Evolutionary conservation across 2,329 filamentous ascomycete species (phyloP), one percentile per base, ranked within the genome.

Genomic region (Basipetospora sp.): DNA sequence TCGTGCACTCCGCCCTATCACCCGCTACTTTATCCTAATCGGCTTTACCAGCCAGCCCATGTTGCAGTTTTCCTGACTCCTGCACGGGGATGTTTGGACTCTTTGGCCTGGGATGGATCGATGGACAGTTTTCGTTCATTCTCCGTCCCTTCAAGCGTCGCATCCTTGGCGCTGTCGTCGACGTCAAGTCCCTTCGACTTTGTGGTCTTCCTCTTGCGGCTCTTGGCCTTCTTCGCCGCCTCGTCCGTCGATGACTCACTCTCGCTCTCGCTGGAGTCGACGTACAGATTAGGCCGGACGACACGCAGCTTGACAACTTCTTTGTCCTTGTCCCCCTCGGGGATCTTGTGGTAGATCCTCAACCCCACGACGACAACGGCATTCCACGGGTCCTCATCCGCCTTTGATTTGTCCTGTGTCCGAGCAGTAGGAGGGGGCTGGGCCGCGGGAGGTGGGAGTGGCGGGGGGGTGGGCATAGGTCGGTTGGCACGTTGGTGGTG

Each of bases 111-210:
- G 29, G 29, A 25, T 15, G 36, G 36, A n/a, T 27, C 36, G 13
- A 61, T 61, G 35, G 54, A 59, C 42, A 50, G 53, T 43, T 53
- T 56, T 43, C 52, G 51, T 22, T 59, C 52, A 32, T 44, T 45
- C 8, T 53, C 45, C 10, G 48, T 50, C 2, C 54, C 56, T 9
- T 53, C 48, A 19, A 62, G 49, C 4, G 59, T 63, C 13, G 62
- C 62, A 53, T 65, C 62, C 45, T 57, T 62, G 16, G 60, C 57
- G 26, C 57, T 60, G 47, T 65, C 63, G 39, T 66, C 63, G 10
- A 65, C 59, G 42, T 65, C 62, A 20, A 64, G 41, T 4, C 52
- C 56, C 40, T 50, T 52, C 17, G 49, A 52, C 36, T 47, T 53
- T 3, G 50, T 44, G 3, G 38, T 41, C 18, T 22, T 15, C 36